phyloP scores from a whole-genome alignment of 1,139 yeast species.

The Taphrina sp. region DNA sequence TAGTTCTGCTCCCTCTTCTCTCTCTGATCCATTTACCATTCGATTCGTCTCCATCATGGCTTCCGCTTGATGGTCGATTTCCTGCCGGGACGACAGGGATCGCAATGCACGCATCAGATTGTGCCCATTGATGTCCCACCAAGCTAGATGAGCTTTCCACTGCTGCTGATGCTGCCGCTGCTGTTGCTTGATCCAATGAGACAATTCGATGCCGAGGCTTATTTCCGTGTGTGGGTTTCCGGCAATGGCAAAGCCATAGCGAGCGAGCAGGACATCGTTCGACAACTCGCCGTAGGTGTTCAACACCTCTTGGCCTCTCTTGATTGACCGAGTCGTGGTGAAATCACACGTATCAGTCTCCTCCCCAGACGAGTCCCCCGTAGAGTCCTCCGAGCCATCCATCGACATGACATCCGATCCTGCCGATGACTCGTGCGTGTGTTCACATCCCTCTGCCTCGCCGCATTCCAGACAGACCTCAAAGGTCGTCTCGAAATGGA shows the following conservation, averaged over 20 bases:
- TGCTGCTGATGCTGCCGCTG: not conserved
- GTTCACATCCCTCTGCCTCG: constrained; percentile 49
- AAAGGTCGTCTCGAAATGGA: constrained; percentile 69
- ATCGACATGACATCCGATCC: constrained; percentile 34
- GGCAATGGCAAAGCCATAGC: constrained; percentile 69
- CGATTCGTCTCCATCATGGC: no score
- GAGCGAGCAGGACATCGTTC: constrained; percentile 63
- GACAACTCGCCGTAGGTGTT: constrained; percentile 75
- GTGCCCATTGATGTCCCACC: constrained; percentile 15
- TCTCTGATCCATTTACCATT: no score
- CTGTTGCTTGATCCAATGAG: not conserved
- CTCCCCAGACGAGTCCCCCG: constrained; percentile 41
- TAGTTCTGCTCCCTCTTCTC: not conserved
- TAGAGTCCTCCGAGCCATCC: constrained; percentile 37
- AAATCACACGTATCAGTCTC: constrained; percentile 44
- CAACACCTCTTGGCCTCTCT: constrained; percentile 60
- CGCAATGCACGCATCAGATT: constrained; percentile 4
- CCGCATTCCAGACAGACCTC: constrained; percentile 78
- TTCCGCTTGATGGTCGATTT: no score
- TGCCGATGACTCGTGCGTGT: constrained; percentile 69
- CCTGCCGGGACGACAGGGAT: no score
- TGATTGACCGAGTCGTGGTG: constrained; percentile 60
- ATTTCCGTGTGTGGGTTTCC: constrained; percentile 60
- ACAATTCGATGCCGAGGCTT: constrained; percentile 10
- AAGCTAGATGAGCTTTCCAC: not conserved